These are phyloP conservation scores for Pneumocystis carinii DNA, from an alignment of 1,139 yeast genomes.

Conservation along the genomic window DNA sequence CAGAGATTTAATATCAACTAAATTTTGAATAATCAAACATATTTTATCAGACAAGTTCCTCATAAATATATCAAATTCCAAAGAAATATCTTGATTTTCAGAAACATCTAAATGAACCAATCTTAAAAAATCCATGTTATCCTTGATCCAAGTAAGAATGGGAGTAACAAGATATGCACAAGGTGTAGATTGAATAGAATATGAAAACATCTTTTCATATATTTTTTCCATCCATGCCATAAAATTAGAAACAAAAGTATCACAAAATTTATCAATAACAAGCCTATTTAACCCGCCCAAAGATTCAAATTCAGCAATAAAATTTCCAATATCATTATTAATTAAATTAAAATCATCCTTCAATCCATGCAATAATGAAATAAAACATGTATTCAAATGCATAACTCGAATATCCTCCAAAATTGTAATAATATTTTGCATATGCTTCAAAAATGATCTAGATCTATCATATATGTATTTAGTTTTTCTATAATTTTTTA, in stretches of 20 bases:
- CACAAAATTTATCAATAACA: background rate
- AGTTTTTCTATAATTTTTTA: conserved; percentile 23
- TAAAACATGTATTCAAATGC: background rate
- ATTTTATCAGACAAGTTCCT: background rate
- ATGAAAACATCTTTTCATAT: background rate
- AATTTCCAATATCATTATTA: background rate
- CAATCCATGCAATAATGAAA: background rate
- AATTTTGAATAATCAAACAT: background rate
- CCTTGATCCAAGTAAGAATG: background rate
- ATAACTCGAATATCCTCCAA: background rate
- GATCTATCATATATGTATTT: conserved; percentile 14
- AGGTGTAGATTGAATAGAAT: background rate
- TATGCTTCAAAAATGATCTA: background rate
- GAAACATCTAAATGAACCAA: background rate
- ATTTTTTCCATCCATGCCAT: background rate
- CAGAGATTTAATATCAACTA: background rate
- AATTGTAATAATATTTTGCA: background rate
- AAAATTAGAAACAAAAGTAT: background rate
- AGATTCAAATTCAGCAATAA: background rate
- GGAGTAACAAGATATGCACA: background rate
- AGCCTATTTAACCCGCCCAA: background rate
- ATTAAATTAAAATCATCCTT: background rate
- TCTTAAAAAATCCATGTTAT: background rate
- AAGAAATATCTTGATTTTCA: background rate
- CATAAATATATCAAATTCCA: background rate